Conservation (phyloP, 2,329 filamentous ascomycete species). For the Alternaria dauci region DNA sequence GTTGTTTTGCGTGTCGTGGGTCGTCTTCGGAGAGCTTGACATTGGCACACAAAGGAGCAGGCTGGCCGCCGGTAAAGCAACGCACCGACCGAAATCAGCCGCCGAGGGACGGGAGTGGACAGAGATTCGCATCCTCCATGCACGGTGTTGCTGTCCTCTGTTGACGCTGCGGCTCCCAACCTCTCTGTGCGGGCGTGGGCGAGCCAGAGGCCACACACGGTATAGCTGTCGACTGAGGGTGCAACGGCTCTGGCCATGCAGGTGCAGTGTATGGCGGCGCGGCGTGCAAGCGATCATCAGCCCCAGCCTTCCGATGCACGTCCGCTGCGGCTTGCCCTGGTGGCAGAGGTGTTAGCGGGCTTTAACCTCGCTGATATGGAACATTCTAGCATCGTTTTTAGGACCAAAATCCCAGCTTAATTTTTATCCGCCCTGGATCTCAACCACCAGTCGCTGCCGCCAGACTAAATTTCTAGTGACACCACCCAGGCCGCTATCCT, state of each 20-base stretch:
- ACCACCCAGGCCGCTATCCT: constrained; percentile 32
- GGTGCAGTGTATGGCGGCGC: constrained; percentile 24
- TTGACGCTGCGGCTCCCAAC: constrained; percentile 39
- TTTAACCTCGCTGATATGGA: constrained; percentile 34
- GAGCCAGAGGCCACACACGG: not conserved
- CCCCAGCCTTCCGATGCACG: constrained; percentile 36
- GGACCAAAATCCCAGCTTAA: constrained; percentile 28
- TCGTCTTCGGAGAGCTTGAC: constrained; percentile 8
- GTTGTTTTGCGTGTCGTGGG: not conserved
- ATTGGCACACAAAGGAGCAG: constrained; percentile 32
- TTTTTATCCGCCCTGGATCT: constrained; percentile 38
- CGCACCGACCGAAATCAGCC: constrained; percentile 19
- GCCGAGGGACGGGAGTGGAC: constrained; percentile 16
- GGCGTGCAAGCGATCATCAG: constrained; percentile 13
- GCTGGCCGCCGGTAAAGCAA: constrained; percentile 26
- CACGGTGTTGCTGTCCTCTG: constrained; percentile 33
- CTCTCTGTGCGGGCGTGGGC: constrained; percentile 33
- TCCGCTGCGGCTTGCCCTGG: constrained; percentile 29
- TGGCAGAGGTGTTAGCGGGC: constrained; percentile 27
- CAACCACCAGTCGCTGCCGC: constrained; percentile 42
- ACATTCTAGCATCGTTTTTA: constrained; percentile 45
- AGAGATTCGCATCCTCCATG: constrained; percentile 11
- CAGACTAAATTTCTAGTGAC: constrained; percentile 43
- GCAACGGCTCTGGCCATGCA: not conserved
- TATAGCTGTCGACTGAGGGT: not conserved